Conservation (phyloP, 1,139 yeast species). For the Petasospora rhodanensis region DNA sequence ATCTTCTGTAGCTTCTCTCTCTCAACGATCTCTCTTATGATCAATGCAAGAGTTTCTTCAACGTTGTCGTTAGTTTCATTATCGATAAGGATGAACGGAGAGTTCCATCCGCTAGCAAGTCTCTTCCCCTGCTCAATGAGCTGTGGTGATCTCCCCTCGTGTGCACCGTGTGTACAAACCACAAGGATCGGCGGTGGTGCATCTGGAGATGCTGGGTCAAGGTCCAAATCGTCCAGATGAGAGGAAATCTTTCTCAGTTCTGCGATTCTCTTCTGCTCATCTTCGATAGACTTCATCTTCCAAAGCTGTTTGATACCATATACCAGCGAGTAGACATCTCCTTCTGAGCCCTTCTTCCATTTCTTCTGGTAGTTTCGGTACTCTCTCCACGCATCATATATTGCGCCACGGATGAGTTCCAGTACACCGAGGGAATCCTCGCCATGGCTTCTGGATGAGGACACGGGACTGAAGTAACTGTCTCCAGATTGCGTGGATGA, state of each 20-base stretch:
- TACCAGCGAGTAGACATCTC: slow-evolving; percentile 58
- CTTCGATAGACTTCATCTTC: slow-evolving; percentile 34
- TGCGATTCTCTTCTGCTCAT: slow-evolving; percentile 18
- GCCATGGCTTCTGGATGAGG: slow-evolving; percentile 11
- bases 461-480: slow-evolving; percentile 13
- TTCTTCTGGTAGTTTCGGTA: slow-evolving; percentile 47
- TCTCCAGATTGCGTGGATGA: slow-evolving; percentile 8
- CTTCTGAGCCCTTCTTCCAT: slow-evolving; percentile 62
- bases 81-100: slow-evolving; percentile 61
- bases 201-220: slow-evolving; percentile 45
- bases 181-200: slow-evolving; percentile 66
- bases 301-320: slow-evolving; percentile 55
- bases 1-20: slow-evolving; percentile 31
- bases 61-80: slow-evolving; percentile 42
- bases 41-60: slow-evolving; percentile 50
- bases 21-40: slow-evolving; percentile 58
- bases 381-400: slow-evolving; percentile 73
- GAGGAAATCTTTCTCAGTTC: slow-evolving; percentile 22
- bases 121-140: slow-evolving; percentile 51
- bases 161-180: slow-evolving; percentile 56
- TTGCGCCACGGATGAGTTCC: slow-evolving; percentile 45
- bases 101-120: slow-evolving; percentile 55
- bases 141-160: slow-evolving; percentile 52
- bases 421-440: slow-evolving; percentile 40
- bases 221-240: slow-evolving; percentile 24